phyloP scores from a whole-genome alignment of 2,329 filamentous ascomycete genomes.

The Myriosclerotinia duriaeana region DNA sequence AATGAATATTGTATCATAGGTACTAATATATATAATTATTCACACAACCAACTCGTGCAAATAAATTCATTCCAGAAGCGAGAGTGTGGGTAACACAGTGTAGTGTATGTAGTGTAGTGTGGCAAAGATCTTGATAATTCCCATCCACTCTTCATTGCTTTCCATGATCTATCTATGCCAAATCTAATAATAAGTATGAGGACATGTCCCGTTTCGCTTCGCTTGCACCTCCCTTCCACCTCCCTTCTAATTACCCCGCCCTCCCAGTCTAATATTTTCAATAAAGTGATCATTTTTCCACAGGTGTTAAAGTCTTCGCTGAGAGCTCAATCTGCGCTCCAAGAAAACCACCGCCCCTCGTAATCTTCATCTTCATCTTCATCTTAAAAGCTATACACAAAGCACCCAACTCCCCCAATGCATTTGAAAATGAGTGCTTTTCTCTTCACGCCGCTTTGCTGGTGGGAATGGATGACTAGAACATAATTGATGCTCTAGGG shows the following conservation, averaged over 20 bases:
- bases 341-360: background rate
- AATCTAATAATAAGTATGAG: background rate
- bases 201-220: background rate
- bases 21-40: too few relatives aligned
- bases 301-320: too few relatives aligned
- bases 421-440: background rate
- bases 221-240: background rate
- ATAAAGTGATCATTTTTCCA: background rate
- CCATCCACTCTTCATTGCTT: background rate
- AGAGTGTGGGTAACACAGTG: too few relatives aligned
- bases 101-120: background rate
- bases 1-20: too few relatives aligned
- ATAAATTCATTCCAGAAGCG: too few relatives aligned
- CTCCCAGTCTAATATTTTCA: background rate
- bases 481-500: background rate
- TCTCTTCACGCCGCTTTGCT: background rate
- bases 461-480: background rate
- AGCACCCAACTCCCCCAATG: background rate
- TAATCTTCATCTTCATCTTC: background rate
- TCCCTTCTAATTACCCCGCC: background rate
- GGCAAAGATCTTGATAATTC: background rate
- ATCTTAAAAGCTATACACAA: background rate
- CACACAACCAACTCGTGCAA: too few relatives aligned
- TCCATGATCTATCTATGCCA: background rate
- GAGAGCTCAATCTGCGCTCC: background rate